Evolutionary conservation across 2,329 filamentous ascomycete species (phyloP), one percentile per base, ranked within the genome.

Genomic region (Fonsecaea monophora): DNA sequence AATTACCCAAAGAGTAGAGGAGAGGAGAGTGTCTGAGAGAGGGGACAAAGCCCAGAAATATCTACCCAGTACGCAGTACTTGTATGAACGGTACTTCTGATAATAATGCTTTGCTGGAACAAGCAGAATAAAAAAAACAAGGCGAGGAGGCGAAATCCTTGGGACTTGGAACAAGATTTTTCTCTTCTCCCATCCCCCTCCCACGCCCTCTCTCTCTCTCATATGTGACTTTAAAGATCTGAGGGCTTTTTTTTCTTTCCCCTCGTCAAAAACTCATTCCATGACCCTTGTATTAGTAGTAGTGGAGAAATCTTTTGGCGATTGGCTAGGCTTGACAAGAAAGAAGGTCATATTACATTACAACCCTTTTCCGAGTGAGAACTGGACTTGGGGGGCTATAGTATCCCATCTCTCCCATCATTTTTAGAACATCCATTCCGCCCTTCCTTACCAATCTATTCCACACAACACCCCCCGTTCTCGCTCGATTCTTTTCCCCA

Each of bases 111-210:
- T 38, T 42, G 40, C 40, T 7, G 45, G 45, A 13, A 50, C 45
- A 50, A 30, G 45, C 8, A 25, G 18, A 50, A 25, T 6, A 32
- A 32, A 32, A 32, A 13, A 48, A 25, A 30, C 45, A 50, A 50
- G 45, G 45, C 45, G 45, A 50, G 45, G 45, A 50, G 45, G 45
- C 45, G 45, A 50, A 50, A 32, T 32, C 30, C 30, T 32, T 32
- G 30, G 30, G 30, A 32, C 30, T 32, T 32, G 30, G 30, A 4
- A 32, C 30, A 48, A 48, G 38, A 15, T 12, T 42, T 15, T 42
- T 42, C 15, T 45, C 40, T 45, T n/a, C 2, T 25, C 25, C 25
- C 25, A 25, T 3, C 25, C 25, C 25, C 25, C 25, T 45, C 40
- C n/a, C 40, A 18, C 30, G 30, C 4, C 0, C 30, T 45, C 40